Base-by-base conservation (phyloP, 768 basidiomycete species). In the Mycena maculata region DNA sequence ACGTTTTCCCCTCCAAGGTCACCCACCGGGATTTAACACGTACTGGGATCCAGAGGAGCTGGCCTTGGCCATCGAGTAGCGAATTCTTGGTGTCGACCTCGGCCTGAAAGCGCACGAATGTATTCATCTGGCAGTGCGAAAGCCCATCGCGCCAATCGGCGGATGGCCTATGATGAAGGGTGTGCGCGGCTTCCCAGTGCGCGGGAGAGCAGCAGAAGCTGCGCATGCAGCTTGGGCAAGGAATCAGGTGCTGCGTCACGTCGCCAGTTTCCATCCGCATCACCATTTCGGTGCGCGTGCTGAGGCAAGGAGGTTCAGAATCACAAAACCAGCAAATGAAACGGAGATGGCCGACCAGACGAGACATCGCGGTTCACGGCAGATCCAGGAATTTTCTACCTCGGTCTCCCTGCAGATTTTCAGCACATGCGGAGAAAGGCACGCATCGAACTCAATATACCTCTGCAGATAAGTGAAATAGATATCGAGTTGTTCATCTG, bases 131-230 rank as follows among this genome's bases (percentile, higher is more conserved):
- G 23, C 53, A 54, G 28, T 54, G 53, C 9, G 53, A 54, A 39
- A 54, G 53, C 36, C 53, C 36, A 30, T 54, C 53, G 27, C 36
- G 53, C 53, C 4, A 38, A 39, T 54, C 53, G 3, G 4, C 25
- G 23, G 33, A 54, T 39, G 53, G 53, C 12, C 53, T 22, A 23
- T 54, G 33, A 54, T 54, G 53, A 39, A 54, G n/a, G n/a, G n/a
- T 39, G 53, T 18, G 53, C 53, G 53, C 53, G 11, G 36, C 53
- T 39, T 54, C 53, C 53, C 53, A 54, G 36, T 54, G 53, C 33
- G 53, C 53, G 33, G 53, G 53, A n/a, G n/a, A n/a, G n/a, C n/a
- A n/a, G n/a, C n/a, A n/a, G n/a, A n/a, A n/a, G n/a, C n/a, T n/a
- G n/a, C n/a, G 53, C 53, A 38, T 25, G 36, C 53, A 54, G n/a